Conservation (phyloP, 2,329 filamentous ascomycete genomes). For the Fusarium mangiferae region DNA sequence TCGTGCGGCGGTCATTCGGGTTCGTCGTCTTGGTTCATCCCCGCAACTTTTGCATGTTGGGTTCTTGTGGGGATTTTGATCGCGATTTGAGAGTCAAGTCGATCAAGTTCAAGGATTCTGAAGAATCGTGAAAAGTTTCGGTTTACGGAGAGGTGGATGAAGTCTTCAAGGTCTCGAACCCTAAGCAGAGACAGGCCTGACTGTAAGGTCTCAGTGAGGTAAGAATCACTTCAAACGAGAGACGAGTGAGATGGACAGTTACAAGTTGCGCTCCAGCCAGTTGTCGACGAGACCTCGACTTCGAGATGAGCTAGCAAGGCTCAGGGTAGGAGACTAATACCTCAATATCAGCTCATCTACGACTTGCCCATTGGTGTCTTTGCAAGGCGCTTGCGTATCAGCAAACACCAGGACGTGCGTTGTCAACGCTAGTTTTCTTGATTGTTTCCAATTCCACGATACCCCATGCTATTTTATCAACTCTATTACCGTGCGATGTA, state of each 20-base stretch:
- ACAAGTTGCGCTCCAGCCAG: not conserved
- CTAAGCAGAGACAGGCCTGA: not conserved
- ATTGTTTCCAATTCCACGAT: constrained; percentile 6
- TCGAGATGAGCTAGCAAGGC: constrained; percentile 17
- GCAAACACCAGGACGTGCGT: constrained; percentile 13
- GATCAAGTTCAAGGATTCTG: constrained; percentile 12
- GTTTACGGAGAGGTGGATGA: not conserved
- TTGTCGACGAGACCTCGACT: constrained; percentile 6
- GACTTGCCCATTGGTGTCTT: constrained; percentile 31
- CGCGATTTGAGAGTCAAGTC: constrained; percentile 16
- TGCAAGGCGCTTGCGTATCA: constrained; percentile 23
- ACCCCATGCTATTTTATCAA: constrained; percentile 13
- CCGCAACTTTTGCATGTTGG: constrained; percentile 24
- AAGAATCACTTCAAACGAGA: not conserved
- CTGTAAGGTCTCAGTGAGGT: not conserved
- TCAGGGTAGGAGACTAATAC: constrained; percentile 25
- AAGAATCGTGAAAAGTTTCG: not conserved
- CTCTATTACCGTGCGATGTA: constrained; percentile 32
- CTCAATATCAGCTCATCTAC: constrained; percentile 13
- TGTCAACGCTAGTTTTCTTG: constrained; percentile 27
- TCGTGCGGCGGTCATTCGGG: constrained; percentile 41
- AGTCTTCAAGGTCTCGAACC: not conserved
- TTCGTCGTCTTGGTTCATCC: constrained; percentile 41
- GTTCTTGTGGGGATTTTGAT: constrained; percentile 28
- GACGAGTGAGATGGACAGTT: constrained; percentile 4